Evolutionary conservation across 202 grass and related monocot genomes (phyloP), one percentile per base, ranked within the genome.

Genomic region (Setaria italica): DNA sequence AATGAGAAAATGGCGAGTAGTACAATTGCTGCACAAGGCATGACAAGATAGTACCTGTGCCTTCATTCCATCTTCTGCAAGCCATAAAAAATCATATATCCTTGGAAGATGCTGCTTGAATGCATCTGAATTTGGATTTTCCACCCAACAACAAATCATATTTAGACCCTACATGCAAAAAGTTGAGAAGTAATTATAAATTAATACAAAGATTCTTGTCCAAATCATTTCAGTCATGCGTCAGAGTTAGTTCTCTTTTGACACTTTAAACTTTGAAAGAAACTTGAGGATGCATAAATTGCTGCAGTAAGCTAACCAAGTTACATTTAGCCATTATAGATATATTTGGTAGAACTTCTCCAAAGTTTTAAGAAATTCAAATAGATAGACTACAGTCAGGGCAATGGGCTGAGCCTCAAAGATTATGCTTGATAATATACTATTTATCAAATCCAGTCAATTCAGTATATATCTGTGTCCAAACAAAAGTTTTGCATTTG

Each of bases 41-140:
- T 48, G 10, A 48, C 46, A 48, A 51, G 13, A 14, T 14, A 15
- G 20, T 70, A 70, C 67, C 67, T 70, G 9, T 70, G 67, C 67
- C 4, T 70, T 70, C 67, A 70, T 70, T 9, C 67, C 67, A 7
- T 70, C 67, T 47, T 70, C 67, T 7, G 67, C 67, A 29, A 70
- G 19, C 67, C 67, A 70, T 1, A 70, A 14, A 1, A 13, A 70
- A 70, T 70, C 67, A 47, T 70, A 47, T 0, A 70, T 70, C 20
- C 67, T 70, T 70, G 19, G 67, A 70, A 70, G 19, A 25, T 70
- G 67, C 20, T 25, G 3, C 41, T 46, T 70, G 41, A 70, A 46
- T 12, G 67, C 17, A 70, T 46, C 4, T 47, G 67, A 70, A 25
- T 47, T 70, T 47, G 19, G 20, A 20, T 70, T 70, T 46, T 70